Conservation (phyloP, 176 grass and related monocot species). For the Avena eriantha region DNA sequence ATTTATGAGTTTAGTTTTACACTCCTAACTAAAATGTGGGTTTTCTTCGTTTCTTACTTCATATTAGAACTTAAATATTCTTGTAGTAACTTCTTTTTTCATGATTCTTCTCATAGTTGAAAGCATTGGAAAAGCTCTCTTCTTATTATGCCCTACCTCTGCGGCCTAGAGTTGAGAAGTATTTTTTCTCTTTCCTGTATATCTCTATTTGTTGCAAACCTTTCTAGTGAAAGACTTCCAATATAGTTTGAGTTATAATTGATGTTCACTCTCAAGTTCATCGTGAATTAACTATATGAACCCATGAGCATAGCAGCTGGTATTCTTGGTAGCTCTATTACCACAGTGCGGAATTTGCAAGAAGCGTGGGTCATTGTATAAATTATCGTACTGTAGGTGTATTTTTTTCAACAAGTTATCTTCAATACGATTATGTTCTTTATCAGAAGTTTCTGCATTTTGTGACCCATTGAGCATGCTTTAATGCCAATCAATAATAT, state of each 20-base stretch:
- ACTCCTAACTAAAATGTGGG: neutral
- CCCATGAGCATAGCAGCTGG: neutral
- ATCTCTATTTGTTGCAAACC: neutral
- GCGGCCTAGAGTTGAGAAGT: conserved; percentile 81
- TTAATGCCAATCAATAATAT: conserved; percentile 17
- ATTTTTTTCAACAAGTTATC: neutral
- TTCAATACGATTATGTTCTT: neutral
- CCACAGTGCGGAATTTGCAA: neutral
- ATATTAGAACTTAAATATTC: neutral
- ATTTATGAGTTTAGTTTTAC: neutral
- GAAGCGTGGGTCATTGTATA: neutral
- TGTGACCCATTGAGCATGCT: conserved; percentile 26
- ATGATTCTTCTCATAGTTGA: conserved; percentile 59
- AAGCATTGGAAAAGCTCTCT: conserved; percentile 80
- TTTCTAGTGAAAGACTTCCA: neutral
- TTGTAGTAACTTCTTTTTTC: conserved; percentile 5
- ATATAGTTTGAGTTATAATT: conserved; percentile 1
- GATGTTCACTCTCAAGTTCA: neutral
- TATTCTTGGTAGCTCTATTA: conserved; percentile 21
- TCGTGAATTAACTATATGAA: conserved; percentile 18
- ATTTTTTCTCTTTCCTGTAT: conserved; percentile 35
- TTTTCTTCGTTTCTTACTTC: neutral
- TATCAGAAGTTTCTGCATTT: neutral
- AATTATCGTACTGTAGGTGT: neutral
- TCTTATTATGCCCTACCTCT: conserved; percentile 71